Conservation (phyloP, 1,284 basidiomycete species). For the Meripilus lineatus region DNA sequence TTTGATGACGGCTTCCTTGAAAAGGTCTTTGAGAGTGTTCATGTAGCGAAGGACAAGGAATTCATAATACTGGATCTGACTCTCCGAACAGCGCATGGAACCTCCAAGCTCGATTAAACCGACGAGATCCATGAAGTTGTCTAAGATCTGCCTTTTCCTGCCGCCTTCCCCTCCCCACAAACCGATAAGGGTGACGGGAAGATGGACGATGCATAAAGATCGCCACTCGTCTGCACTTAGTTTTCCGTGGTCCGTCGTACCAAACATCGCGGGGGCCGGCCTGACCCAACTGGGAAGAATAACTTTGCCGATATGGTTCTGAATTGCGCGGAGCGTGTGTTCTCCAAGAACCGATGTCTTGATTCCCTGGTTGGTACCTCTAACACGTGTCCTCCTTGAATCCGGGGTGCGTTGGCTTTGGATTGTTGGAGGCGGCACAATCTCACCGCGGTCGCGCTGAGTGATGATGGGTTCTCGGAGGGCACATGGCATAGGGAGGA, state of each 20-base stretch:
- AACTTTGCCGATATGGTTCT: slow-evolving; percentile 23
- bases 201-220: slow-evolving; percentile 19
- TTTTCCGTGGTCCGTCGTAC: slow-evolving; percentile 26
- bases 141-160: slow-evolving; percentile 19
- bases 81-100: slow-evolving; percentile 15
- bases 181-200: slow-evolving; percentile 29
- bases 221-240: slow-evolving; percentile 36
- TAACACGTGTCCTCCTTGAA: no score
- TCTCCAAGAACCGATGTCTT: no score
- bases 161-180: slow-evolving; percentile 26
- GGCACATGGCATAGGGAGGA: no score
- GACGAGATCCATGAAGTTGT: slow-evolving; percentile 35
- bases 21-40: slow-evolving; percentile 22
- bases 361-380: no score
- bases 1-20: slow-evolving; percentile 22
- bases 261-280: slow-evolving; percentile 24
- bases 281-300: slow-evolving; percentile 27
- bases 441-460: no score
- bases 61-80: slow-evolving; percentile 21
- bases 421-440: no score
- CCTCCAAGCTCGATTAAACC: slow-evolving; percentile 28
- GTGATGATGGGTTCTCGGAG: no score
- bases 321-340: slow-evolving; percentile 18
- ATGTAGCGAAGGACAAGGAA: slow-evolving; percentile 28
- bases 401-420: no score